Conservation (phyloP, 164 flowering plant species). For the Nymphaea colorata region DNA sequence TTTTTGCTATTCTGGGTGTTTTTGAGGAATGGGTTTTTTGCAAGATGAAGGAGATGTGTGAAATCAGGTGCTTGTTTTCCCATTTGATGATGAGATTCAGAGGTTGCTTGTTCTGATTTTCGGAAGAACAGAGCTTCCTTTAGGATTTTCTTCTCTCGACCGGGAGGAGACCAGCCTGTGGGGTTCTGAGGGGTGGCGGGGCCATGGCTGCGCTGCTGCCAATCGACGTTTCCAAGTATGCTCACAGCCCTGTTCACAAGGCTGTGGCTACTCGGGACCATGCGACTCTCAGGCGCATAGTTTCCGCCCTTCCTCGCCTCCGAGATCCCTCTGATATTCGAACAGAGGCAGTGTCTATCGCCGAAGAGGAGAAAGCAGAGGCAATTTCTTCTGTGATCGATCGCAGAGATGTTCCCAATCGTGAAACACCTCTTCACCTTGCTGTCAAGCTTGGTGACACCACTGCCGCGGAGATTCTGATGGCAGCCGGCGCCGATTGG, state of each 20-base stretch:
- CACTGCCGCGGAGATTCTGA: constrained; percentile 57
- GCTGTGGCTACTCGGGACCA: constrained; percentile 48
- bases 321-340: constrained; percentile 50
- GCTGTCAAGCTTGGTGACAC: constrained; percentile 69
- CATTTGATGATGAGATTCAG: not conserved
- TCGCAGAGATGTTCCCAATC: constrained; percentile 67
- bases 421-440: constrained; percentile 80
- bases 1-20: not conserved
- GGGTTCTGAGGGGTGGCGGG: not conserved
- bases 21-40: not conserved
- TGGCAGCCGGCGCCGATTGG: constrained; percentile 87
- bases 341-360: constrained; percentile 41
- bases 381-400: constrained; percentile 59
- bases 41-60: not conserved
- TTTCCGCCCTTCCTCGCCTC: constrained; percentile 44
- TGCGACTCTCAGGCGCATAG: constrained; percentile 39
- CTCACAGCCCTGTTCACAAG: constrained; percentile 68
- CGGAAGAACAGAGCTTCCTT: not conserved
- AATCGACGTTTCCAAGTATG: constrained; percentile 32
- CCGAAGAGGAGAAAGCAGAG: constrained; percentile 63
- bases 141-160: no score
- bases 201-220: not conserved
- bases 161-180: not conserved
- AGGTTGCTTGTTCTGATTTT: not conserved
- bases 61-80: not conserved